Percentiles rank a stretch among this genome's conserved stretches.
Conservation (phyloP, 2,329 filamentous ascomycete genomes). For the Verticillium longisporum region DNA sequence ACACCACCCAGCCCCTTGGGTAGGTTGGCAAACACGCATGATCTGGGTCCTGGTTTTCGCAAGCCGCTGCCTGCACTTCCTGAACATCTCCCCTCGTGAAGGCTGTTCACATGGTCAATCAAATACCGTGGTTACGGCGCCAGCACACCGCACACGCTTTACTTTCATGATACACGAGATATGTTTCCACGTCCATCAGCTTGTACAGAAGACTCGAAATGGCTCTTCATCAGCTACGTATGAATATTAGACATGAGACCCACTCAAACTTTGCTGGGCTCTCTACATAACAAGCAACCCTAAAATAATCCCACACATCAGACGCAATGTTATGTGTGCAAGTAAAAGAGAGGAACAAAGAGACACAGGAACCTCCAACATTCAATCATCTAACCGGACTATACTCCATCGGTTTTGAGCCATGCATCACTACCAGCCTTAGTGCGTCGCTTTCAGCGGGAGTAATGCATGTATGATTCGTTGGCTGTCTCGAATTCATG, state of each 20-base stretch:
- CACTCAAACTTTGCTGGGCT: neutral
- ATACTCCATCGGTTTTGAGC: neutral
- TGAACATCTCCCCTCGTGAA: conserved; percentile 18
- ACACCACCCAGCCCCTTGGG: neutral
- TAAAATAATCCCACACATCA: neutral
- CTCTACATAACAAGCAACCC: neutral
- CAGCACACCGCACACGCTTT: neutral
- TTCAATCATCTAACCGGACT: neutral
- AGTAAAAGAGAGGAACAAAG: neutral
- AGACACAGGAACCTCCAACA: neutral
- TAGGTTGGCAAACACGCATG: neutral
- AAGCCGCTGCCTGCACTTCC: conserved; percentile 38
- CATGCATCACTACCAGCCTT: neutral
- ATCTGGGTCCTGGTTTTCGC: conserved; percentile 15
- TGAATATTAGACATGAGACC: neutral
- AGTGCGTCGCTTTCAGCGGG: neutral
- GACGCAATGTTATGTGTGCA: neutral
- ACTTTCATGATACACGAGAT: neutral
- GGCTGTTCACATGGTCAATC: no score
- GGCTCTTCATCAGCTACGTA: neutral
- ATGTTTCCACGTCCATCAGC: neutral
- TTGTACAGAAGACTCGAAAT: neutral
- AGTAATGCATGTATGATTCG: conserved; percentile 20
- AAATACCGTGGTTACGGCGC: neutral
- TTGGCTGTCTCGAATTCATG: conserved; percentile 42